Base-by-base conservation (phyloP, 106 monocot species). In the Amphibolis antarctica region DNA sequence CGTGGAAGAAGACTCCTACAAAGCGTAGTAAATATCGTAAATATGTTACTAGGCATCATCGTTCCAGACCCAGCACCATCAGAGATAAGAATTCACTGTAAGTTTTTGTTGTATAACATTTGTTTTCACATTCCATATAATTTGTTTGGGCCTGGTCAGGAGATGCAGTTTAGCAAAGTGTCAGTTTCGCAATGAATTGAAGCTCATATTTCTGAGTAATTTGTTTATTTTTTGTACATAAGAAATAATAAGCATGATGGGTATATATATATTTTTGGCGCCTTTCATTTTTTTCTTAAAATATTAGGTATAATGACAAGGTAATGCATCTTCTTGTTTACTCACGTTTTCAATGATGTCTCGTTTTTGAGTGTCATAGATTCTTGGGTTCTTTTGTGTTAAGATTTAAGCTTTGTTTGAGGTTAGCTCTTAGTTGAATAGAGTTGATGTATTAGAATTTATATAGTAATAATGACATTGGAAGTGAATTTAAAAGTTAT, bases 81-180 rank as follows among this genome's bases (percentile, higher is more conserved):
- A 57, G 25, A 25, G 28, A 57, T 57, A 57, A 30, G 57, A 57
- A 26, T 28, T 57, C 57, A 57, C 26, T 57, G 28, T 57, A 57
- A 57, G 27, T 53, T 53, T 53, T 53, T 53, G 57, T 57, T 12
- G 28, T 13, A 57, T 57, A 57, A 28, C 57, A 57, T 57, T 57
- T 26, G 27, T 27, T 57, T 28, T 57, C 57, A 26, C 28, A 0
- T 57, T 57, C 28, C 28, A 29, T 13, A 56, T 4, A 15, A 15
- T 56, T 56, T 12, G 3, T 56, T 15, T 56, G 28, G 28, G 26
- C 27, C 29, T 56, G 27, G 25, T 14, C 28, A 17, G 28, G 5
- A 30, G n/a, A n/a, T n/a, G n/a, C 57, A 57, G 1, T 27, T 57
- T 26, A 28, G 29, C 15, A 1, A 12, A 4, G 22, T 53, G 20